Percentiles rank a stretch among this genome's conserved stretches.
Conservation (phyloP, 83 land plant species). For the Picea abies region DNA sequence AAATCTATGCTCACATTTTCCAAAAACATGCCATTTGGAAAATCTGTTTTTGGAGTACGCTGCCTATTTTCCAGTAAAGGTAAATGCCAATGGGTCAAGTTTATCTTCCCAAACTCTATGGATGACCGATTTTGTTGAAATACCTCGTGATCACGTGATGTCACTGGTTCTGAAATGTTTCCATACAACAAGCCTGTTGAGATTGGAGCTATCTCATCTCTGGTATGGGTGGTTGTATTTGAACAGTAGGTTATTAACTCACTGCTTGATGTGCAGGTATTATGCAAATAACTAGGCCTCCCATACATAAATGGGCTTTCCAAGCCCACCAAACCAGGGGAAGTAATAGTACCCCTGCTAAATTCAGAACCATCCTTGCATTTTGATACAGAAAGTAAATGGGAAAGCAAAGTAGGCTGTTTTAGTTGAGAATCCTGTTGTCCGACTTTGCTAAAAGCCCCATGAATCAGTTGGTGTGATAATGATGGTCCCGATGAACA, state of each 20-base stretch:
- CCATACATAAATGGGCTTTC: background rate
- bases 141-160: background rate
- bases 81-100: background rate
- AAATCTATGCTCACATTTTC: conserved; percentile 9
- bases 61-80: background rate
- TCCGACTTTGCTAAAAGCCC: background rate
- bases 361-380: conserved; percentile 6
- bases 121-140: background rate
- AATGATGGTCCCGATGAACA: background rate
- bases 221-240: background rate
- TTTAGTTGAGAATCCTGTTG: conserved; percentile 6
- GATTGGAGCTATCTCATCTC: conserved; percentile 4
- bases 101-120: background rate
- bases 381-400: background rate
- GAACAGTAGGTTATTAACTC: background rate
- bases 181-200: conserved; percentile 9
- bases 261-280: background rate
- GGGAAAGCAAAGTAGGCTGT: background rate
- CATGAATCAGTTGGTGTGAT: conserved; percentile 1
- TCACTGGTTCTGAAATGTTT: conserved; percentile 10
- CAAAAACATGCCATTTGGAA: background rate
- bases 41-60: background rate
- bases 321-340: background rate
- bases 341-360: background rate
- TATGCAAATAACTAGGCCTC: conserved; percentile 2